Evolutionary conservation across 768 basidiomycete species (phyloP).

Genomic region (Cubamyces sp.): DNA sequence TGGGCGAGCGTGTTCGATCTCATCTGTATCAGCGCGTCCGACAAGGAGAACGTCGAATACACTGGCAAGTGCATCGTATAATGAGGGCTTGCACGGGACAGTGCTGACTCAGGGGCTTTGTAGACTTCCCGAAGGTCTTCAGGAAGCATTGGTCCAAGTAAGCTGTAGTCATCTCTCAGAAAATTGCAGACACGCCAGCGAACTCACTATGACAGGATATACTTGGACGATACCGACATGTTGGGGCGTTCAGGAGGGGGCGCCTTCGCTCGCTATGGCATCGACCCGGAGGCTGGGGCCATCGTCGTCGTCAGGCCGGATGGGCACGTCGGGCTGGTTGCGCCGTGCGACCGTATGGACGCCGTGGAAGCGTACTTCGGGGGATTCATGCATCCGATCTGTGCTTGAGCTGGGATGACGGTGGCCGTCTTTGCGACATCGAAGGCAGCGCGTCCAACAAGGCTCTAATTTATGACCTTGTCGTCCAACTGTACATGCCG

Average conservation of each 20-base stretch:
- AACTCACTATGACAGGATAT: slow-evolving; percentile 44
- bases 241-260: slow-evolving; percentile 50
- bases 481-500: no score
- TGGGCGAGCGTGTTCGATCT: slow-evolving; percentile 29
- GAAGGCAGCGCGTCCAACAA: no score
- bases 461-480: no score
- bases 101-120: no score
- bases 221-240: slow-evolving; percentile 59
- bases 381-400: slow-evolving; percentile 41
- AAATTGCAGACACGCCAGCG: neutral
- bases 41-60: slow-evolving; percentile 7
- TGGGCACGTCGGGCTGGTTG: slow-evolving; percentile 65
- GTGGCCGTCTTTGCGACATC: no score
- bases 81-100: no score
- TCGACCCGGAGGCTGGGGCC: slow-evolving; percentile 46
- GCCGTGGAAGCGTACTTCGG: slow-evolving; percentile 52
- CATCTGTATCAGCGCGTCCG: slow-evolving; percentile 9
- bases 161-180: slow-evolving; percentile 14
- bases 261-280: slow-evolving; percentile 61
- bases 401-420: no score
- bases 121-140: slow-evolving; percentile 48
- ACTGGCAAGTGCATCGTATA: slow-evolving; percentile 19
- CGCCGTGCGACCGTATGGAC: slow-evolving; percentile 47
- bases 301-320: slow-evolving; percentile 64
- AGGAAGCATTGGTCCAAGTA: slow-evolving; percentile 65